Evolutionary conservation across 1,284 basidiomycete genomes (phyloP), one percentile per base, ranked within the genome.

Genomic region (Austroboletus niveus): DNA sequence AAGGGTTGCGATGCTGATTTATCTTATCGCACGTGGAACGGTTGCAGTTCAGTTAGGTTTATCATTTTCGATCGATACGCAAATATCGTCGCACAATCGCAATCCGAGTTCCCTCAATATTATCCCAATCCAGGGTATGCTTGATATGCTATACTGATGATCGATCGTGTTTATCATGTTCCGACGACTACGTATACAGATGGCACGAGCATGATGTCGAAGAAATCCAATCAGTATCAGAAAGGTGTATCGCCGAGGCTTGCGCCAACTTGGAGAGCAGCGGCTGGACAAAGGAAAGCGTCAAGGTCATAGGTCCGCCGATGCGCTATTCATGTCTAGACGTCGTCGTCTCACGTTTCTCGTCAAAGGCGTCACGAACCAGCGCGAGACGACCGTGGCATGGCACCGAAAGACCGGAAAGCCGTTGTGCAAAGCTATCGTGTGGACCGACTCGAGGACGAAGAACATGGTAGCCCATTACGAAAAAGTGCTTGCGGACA

Each of bases 151-250:
- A 24, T 24, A 34, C 32, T 40, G 30, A 39, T 29, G 8, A 22
- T 30, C 22, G 11, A 41, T 39, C 2, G 29, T 22, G 11, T 42
- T 7, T 24, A 24, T 24, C 22, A 24, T 24, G 42, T 31, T n/a
- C 40, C 44, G 15, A 8, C 14, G 27, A 45, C 20, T 2, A 14
- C 17, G 6, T 39, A 5, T 34, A 40, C 52, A 60, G 92, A 85
- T 98, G 96, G 96, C 96, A 98, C 69, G 94, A 96, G 60, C 97
- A 99, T 70, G 89, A 97, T 66, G 84, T 93, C 1, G 75, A 81
- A 45, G 93, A 95, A 66, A 90, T 98, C 61, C 83, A 90, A 59
- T 75, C 82, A 52, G 81, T 86, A 53, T 88, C 92, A 57, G 82
- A 92, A 49, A 73, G 77, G 51, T 95, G 92, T 71, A 90, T 98